A percentile compares a stretch with the other conserved stretches of the same genome.
Evolutionary conservation across 2,329 filamentous ascomycete genomes (phyloP).

Genomic region (Ceratocystis variospora): DNA sequence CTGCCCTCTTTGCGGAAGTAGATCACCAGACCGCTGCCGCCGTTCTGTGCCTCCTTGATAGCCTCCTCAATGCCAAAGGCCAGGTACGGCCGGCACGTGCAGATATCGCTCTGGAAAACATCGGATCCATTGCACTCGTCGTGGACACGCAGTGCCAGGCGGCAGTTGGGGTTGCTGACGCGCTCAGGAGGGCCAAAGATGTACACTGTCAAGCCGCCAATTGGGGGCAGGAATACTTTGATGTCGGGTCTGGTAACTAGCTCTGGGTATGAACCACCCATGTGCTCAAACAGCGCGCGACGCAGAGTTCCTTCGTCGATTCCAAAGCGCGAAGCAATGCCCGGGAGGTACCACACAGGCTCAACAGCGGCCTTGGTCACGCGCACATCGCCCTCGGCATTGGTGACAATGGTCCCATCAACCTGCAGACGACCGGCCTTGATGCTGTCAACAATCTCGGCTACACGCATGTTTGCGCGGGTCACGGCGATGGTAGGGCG

Average conservation of each 20-base stretch:
- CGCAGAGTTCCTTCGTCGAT: constrained; percentile 84
- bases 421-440: constrained; percentile 56
- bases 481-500: constrained; percentile 85
- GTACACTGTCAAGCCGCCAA: constrained; percentile 88
- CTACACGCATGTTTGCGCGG: constrained; percentile 83
- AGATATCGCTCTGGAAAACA: constrained; percentile 96
- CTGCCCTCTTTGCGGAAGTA: constrained; percentile 98
- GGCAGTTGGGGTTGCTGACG: constrained; percentile 73
- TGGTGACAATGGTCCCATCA: constrained; percentile 84
- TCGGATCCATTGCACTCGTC: constrained; percentile 87
- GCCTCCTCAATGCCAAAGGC: constrained; percentile 97
- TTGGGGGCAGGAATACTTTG: constrained; percentile 89
- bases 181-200: constrained; percentile 92
- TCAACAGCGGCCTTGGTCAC: constrained; percentile 97
- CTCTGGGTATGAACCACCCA: constrained; percentile 90
- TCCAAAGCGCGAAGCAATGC: constrained; percentile 82
- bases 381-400: constrained; percentile 69
- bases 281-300: constrained; percentile 83
- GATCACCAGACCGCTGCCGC: constrained; percentile 87
- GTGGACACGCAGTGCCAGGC: constrained; percentile 70
- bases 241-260: constrained; percentile 89
- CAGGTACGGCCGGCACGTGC: constrained; percentile 87
- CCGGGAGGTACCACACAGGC: constrained; percentile 78
- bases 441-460: constrained; percentile 84
- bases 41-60: constrained; percentile 89